phyloP scores from a whole-genome alignment of 140 eudicot genomes.

The Cichorium intybus region DNA sequence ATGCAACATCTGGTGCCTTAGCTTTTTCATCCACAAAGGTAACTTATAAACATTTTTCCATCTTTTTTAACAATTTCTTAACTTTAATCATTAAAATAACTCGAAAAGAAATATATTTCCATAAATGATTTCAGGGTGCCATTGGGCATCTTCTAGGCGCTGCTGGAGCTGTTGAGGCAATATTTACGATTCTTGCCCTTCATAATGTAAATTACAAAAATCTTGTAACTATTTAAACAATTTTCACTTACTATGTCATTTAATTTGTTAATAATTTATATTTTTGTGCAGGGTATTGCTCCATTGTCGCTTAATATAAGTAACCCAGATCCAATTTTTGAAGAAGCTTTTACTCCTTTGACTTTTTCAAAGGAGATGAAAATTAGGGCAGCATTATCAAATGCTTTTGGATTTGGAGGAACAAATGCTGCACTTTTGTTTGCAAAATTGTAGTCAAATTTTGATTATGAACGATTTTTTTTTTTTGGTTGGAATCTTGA shows the following conservation, averaged over 20 bases:
- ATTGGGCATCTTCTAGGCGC: slow-evolving; percentile 97
- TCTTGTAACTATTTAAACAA: not conserved
- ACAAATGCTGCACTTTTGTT: slow-evolving; percentile 83
- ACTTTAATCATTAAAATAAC: not conserved
- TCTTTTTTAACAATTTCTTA: not conserved
- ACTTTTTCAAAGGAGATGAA: slow-evolving; percentile 55
- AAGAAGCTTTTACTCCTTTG: slow-evolving; percentile 67
- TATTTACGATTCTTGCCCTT: slow-evolving; percentile 72
- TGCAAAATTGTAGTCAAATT: slow-evolving; percentile 28
- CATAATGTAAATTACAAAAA: slow-evolving; percentile 47
- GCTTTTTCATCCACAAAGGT: slow-evolving; percentile 96
- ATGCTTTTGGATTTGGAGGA: slow-evolving; percentile 97
- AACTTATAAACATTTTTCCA: slow-evolving; percentile 12
- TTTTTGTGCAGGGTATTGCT: slow-evolving; percentile 68
- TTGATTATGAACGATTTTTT: slow-evolving; percentile 12
- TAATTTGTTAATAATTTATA: not conserved
- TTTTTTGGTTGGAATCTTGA: slow-evolving; percentile 12
- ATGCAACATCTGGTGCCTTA: slow-evolving; percentile 70
- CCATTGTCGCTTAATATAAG: slow-evolving; percentile 73
- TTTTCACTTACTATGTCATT: not conserved
- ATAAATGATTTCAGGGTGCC: slow-evolving; percentile 63
- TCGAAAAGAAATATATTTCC: not conserved
- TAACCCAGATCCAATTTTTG: slow-evolving; percentile 77
- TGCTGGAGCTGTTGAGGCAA: slow-evolving; percentile 98
- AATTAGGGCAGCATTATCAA: slow-evolving; percentile 74